phyloP scores from a whole-genome alignment of 441 rosid species.

The Populus hybrid region DNA sequence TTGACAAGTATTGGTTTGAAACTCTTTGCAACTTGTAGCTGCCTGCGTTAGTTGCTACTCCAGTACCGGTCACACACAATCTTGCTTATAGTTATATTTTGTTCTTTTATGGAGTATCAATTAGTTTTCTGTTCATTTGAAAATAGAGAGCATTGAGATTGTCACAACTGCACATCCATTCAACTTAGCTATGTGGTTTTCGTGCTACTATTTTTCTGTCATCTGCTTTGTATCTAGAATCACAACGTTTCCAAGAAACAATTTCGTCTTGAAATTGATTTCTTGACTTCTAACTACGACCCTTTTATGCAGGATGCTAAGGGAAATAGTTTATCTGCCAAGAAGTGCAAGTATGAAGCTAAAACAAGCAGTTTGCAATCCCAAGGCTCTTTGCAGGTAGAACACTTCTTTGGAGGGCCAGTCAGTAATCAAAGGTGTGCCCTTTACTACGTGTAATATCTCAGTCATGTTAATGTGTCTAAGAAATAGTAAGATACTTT shows the following conservation, averaged over 20 bases:
- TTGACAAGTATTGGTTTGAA: background rate
- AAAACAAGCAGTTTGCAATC: no score
- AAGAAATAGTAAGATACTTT: background rate
- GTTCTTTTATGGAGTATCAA: background rate
- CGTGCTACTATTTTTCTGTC: background rate
- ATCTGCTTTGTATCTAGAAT: background rate
- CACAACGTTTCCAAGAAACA: background rate
- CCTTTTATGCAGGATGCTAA: slow-evolving; percentile 44
- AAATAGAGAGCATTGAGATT: no score
- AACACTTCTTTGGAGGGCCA: slow-evolving; percentile 73
- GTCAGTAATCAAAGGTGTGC: slow-evolving; percentile 13
- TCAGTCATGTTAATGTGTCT: no score
- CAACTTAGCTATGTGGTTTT: background rate
- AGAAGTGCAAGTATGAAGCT: slow-evolving; percentile 61
- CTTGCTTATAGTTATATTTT: background rate
- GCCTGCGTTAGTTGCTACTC: slow-evolving; percentile 2
- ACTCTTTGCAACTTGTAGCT: background rate
- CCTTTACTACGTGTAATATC: background rate
- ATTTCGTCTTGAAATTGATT: background rate
- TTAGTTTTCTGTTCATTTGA: background rate
- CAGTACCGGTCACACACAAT: background rate
- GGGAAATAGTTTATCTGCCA: slow-evolving; percentile 38
- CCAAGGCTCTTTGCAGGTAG: slow-evolving; percentile 73
- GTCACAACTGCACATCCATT: background rate
- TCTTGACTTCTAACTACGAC: background rate